Evolutionary conservation across 2,329 filamentous ascomycete species (phyloP), one percentile per base, ranked within the genome.

Genomic region (Penicillium sp.): DNA sequence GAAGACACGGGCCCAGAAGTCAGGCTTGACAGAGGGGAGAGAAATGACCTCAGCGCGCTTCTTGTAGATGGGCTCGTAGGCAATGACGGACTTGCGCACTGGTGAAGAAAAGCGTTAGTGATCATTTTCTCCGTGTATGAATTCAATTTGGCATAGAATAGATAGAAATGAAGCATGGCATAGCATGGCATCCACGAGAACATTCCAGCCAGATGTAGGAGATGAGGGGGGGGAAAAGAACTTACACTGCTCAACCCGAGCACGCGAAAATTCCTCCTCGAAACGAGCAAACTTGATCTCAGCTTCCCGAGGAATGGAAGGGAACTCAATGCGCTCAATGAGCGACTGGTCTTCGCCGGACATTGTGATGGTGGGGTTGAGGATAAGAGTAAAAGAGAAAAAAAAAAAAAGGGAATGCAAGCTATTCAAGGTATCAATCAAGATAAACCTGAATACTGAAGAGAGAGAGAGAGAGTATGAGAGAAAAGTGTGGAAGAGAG

Each of bases 1-100:
- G 76, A 98, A 85, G 60, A 97, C 93, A 61, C 96, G 86, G n/a
- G 91, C 85, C 95, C 95, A 98, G 87, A 98, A 99, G 81, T 91
- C 88, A 70, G 70, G 63, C 61, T 76, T 65, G 17, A 80, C 70
- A 15, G 73, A 68, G 74, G 97, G 93, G 73, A 89, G 84, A 66
- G 85, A 79, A 67, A 95, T 82, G 66, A 92, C 79, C 70, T 86
- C 84, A 68, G 86, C 83, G 75, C 94, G 92, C 80, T 91, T 91
- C 71, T 86, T 84, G 82, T 92, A 97, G 64, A 96, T 85, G 49
- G 89, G 85, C 64, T 84, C 82, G 72, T 87, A 86, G 70, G 93
- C 83, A 67, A 85, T 80, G 70, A 89, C 85, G 77, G 93, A 89
- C 73, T 90, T 85, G 73, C 91, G 89, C 73, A 93, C 91, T 93